Base-by-base conservation (phyloP, 495 filamentous ascomycete genomes). In the Pyrenula massariospora region DNA sequence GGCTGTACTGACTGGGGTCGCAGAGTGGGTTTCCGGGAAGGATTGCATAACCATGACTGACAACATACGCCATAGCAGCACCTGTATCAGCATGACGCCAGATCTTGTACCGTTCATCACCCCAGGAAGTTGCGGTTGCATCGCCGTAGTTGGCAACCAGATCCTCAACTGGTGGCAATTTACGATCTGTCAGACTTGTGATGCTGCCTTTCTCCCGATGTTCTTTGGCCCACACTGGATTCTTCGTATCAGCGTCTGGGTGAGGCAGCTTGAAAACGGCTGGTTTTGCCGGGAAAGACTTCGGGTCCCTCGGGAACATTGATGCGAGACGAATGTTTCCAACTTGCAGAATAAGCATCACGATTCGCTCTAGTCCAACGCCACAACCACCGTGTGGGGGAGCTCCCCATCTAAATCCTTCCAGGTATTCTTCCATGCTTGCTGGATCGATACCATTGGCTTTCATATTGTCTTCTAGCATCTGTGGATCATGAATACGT, bases 301-400 rank as follows among this genome's bases (percentile, higher is more conserved):
- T 86, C 5, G 91, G 90, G 68, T 96, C 91, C 55, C 91, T 83
- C 25, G 84, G 83, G 76, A 87, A 94, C 31, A 94, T 68, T 1
- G 89, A 90, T 1, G 88, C 89, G 31, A 93, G 79, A 24, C 91
- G 84, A 56, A 96, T 92, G 68, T 96, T 91, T 59, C 90, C 90
- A 10, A 95, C 72, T 59, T 87, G 81, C 23, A 96, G 74, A 57
- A 95, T 67, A 24, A 95, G 80, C 78, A 95, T 92, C 11, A 95
- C 68, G 3, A 95, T 73, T 50, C 90, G 86, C 70, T 96, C 91
- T 5, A 96, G 73, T 25, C 91, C 91, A 58, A 95, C 88, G 67
- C 91, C 91, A 59, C 87, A 89, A 48, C 91, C 91, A 0, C 88
- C 91, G 57, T 96, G 91, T 1, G 91, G 91, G 2, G 92, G 90